Evolutionary conservation across 108 stramenopile genomes (phyloP).

Genomic region (Aurantiochytrium sp.): DNA sequence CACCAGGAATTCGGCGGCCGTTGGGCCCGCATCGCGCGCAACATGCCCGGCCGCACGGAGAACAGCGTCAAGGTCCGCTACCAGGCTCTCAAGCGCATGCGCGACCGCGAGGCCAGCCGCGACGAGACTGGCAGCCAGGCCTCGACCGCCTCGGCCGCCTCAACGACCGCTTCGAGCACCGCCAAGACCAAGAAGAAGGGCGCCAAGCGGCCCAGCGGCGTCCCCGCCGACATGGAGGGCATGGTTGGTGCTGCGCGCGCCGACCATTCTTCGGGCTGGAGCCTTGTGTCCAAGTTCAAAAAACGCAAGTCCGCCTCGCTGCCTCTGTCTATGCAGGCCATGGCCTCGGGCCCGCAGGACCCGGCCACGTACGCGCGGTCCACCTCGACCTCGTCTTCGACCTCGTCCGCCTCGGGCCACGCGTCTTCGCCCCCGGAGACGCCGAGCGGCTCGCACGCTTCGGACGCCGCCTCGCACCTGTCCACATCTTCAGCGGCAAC

Average conservation of each 20-base stretch:
- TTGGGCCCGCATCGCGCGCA: constrained; percentile 90
- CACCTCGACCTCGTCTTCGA: no score
- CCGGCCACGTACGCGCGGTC: no score
- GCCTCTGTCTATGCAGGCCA: neutral
- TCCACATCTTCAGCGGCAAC: neutral
- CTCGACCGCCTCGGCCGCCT: no score
- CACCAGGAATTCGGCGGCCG: constrained; percentile 79
- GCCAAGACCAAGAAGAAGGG: neutral
- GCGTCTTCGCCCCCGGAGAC: no score
- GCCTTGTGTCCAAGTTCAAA: neutral
- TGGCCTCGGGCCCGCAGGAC: no score
- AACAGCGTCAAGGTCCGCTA: constrained; percentile 90
- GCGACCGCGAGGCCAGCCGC: neutral
- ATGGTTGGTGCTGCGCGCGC: neutral
- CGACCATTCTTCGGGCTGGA: neutral
- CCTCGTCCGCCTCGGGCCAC: no score
- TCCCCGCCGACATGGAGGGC: neutral
- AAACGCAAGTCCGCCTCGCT: neutral
- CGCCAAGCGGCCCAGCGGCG: neutral
- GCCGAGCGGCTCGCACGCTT: no score
- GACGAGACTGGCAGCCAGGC: neutral
- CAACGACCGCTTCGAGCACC: neutral
- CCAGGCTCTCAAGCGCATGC: constrained; percentile 44
- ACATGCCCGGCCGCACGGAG: constrained; percentile 88
- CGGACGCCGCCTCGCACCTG: neutral